Base-by-base conservation (phyloP, 768 basidiomycete genomes). In the Pleurotus giganteus region DNA sequence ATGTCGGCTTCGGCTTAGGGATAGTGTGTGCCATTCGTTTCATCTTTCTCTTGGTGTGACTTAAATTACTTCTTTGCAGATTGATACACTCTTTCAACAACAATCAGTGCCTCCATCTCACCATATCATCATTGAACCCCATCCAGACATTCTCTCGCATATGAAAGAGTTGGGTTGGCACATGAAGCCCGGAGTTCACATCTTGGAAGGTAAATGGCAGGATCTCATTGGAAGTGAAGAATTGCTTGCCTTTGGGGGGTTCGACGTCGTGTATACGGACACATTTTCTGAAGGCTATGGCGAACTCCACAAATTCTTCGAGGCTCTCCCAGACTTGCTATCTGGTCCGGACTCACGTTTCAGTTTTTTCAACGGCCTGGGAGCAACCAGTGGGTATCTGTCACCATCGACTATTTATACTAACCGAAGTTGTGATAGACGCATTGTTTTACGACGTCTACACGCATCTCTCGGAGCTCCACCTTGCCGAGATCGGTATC, bases 331-430 rank as follows among this genome's bases (percentile, higher is more conserved):
- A 2, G 78, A 89, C 61, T 76, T 99, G 4, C 75, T 98, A 13
- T 77, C 78, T 19, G 84, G 85, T 12, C 80, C 84, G n/a, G 75
- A 84, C 12, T 87, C 89, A n/a, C 77, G 84, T 13, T 91, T 95
- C 66, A 88, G 93, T 57, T 99, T 98, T 72, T 99, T 98, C 80
- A 93, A 99, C 64, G 97, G 97, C 11, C 80, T 99, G 7, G 97
- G 92, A 13, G 96, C 95, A 27, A 98, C 94, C 6, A 94, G 92
- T 89, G 65, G 67, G 87, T 73, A 12, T 31, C 36, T 46, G 32
- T 43, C 29, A 53, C 32, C 57, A 36, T 15, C 15, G 17, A 32
- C 53, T 61, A 15, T 21, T 29, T 58, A 42, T 57, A 24, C 56
- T 46, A 58, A 43, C 36, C 23, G 47, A 5, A 23, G 29, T 46